A percentile compares a stretch with the other conserved stretches of the same genome.
phyloP scores from a whole-genome alignment of 768 basidiomycete genomes.

The Rhodotorula taiwanensis region DNA sequence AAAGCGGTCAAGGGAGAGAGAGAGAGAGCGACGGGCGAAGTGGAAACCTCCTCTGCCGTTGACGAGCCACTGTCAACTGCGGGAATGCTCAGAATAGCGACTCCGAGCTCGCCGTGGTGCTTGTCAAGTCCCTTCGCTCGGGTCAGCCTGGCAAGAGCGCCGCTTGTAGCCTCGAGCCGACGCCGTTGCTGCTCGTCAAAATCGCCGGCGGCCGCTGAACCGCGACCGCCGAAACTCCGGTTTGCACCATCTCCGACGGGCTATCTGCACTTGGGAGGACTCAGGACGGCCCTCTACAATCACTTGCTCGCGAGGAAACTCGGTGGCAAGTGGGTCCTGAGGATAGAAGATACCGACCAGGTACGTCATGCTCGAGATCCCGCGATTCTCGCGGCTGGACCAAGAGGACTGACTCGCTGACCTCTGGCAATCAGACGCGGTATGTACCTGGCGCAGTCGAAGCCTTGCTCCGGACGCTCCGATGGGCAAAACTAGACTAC shows the following conservation, averaged over 20 bases:
- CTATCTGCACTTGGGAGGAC: slow-evolving; percentile 83
- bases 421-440: no score
- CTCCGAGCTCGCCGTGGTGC: no score
- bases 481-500: slow-evolving; percentile 86
- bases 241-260: slow-evolving; percentile 98
- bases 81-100: no score
- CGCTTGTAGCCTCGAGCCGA: background rate
- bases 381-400: no score
- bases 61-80: no score
- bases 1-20: background rate
- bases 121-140: no score
- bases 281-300: slow-evolving; percentile 90
- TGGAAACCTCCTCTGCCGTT: no score
- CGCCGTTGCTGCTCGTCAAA: background rate
- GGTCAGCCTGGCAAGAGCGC: no score
- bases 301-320: slow-evolving; percentile 73
- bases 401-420: no score
- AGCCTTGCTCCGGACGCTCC: slow-evolving; percentile 63
- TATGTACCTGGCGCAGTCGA: slow-evolving; percentile 79
- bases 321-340: slow-evolving; percentile 80
- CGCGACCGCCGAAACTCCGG: slow-evolving; percentile 53
- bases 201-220: background rate
- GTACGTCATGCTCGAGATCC: slow-evolving; percentile 53
- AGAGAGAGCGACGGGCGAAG: background rate
- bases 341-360: slow-evolving; percentile 92